phyloP scores from a whole-genome alignment of 495 filamentous ascomycete genomes.

The Rhizodiscina lignyota region DNA sequence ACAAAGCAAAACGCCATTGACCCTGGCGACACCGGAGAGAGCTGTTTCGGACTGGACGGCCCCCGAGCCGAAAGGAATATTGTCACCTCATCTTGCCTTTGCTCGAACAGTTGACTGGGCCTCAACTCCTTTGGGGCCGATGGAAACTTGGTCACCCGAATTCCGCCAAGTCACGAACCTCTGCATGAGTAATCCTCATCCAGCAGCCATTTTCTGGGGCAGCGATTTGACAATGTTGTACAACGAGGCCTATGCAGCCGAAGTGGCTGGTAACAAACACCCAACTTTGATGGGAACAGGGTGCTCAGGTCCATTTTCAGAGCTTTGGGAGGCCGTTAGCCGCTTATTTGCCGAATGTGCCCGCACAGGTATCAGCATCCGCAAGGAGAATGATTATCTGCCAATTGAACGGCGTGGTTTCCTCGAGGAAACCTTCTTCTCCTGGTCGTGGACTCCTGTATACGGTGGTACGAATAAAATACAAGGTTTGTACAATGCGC shows the following conservation, averaged over 20 bases:
- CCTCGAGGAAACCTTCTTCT: constrained; percentile 13
- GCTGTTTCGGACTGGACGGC: constrained; percentile 20
- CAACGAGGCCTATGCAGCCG: constrained; percentile 9
- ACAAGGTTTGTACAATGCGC: constrained; percentile 9
- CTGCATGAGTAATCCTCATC: constrained; percentile 8
- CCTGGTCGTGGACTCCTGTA: constrained; percentile 9
- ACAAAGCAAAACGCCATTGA: no score
- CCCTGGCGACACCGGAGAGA: constrained; percentile 4
- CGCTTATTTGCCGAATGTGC: constrained; percentile 8
- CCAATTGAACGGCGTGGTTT: constrained; percentile 10
- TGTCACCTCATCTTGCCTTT: constrained; percentile 17
- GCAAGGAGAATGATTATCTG: constrained; percentile 5
- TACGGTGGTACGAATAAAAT: constrained; percentile 6
- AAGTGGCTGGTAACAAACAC: constrained; percentile 9
- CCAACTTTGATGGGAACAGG: constrained; percentile 7
- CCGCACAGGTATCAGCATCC: constrained; percentile 10
- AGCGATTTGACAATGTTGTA: constrained; percentile 11
- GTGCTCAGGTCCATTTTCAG: constrained; percentile 6
- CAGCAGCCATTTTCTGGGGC: constrained; percentile 9
- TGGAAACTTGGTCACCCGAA: constrained; percentile 6
- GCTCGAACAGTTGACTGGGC: constrained; percentile 12
- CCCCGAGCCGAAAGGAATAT: constrained; percentile 3
- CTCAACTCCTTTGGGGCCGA: constrained; percentile 8
- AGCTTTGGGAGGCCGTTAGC: constrained; percentile 5
- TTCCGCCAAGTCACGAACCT: constrained; percentile 8